Base-by-base conservation (phyloP, 2,329 filamentous ascomycete species). In the Nemania sp. region DNA sequence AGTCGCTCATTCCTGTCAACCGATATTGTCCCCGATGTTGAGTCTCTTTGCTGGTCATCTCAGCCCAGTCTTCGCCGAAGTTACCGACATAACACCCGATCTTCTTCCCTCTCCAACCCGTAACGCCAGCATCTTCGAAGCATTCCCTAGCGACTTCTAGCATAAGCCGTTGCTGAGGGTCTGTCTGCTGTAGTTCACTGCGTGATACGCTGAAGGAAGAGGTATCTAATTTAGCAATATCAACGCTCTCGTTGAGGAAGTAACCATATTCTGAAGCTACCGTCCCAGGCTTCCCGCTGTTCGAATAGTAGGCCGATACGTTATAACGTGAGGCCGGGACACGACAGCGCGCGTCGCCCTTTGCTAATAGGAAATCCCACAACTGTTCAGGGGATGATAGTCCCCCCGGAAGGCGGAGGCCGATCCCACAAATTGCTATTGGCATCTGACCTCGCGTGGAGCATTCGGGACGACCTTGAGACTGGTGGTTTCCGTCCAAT, bases 61-160 rank as follows among this genome's bases (percentile, higher is more conserved):
- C 71, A 2, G 64, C 52, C 72, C 76, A 80, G 60, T 80, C 79
- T 2, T 76, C 70, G 1, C 73, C 75, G 35, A 78, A 80, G 27
- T 38, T 72, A 1, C 80, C 80, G 13, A 81, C 71, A 56, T 77
- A 81, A 35, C 67, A 70, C 1, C 79, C 80, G 0, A 79, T 77
- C 13, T 74, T 64, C 1, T 70, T 75, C 0, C 79, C 80, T 11
- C 70, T 68, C 26, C 71, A 74, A 11, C 73, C 69, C 1, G 68
- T 69, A 45, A 76, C 70, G 1, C 80, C 80, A n/a, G 79, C 76
- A 49, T 73, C 70, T 15, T 82, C 78, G 7, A 82, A 62, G 22
- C 66, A 72, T 49, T 82, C 80, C 3, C 74, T 70, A 5, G 73
- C 72, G 3, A 80, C 74, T 55, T 82, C 79, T 0, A 81, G 74